phyloP scores from a whole-genome alignment of 176 grass and related monocot genomes.

The Eragrostis curvula region DNA sequence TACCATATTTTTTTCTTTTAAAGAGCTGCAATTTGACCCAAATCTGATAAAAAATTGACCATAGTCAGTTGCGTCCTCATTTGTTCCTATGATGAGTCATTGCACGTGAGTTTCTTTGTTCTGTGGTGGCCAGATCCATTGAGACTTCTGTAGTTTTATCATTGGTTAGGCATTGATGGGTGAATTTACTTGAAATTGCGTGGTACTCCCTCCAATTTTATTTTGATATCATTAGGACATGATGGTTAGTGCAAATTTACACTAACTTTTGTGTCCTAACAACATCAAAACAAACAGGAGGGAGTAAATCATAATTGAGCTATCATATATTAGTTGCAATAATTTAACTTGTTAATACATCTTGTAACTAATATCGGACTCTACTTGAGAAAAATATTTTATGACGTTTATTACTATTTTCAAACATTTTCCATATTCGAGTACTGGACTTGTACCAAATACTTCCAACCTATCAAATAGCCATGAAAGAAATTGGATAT shows the following conservation, averaged over 20 bases:
- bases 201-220: no score
- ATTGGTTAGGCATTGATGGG: not conserved
- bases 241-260: no score
- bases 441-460: no score
- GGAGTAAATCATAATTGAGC: not conserved
- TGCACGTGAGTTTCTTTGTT: not conserved
- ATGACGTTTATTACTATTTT: no score
- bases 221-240: no score
- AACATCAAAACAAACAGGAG: no score
- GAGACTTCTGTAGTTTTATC: not conserved
- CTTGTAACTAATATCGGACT: no score
- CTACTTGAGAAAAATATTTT: no score
- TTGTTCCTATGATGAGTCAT: not conserved
- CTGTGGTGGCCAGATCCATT: not conserved
- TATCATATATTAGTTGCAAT: not conserved
- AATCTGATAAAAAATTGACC: not conserved
- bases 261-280: no score
- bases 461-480: no score
- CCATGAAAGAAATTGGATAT: no score
- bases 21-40: not conserved
- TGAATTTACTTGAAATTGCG: not conserved
- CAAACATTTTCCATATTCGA: no score
- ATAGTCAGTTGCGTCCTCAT: not conserved
- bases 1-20: not conserved
- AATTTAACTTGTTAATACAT: not conserved